Evolutionary conservation across 495 filamentous ascomycete species (phyloP), one percentile per base, ranked within the genome.

Genomic region (Aspergillus saccharolyticus): DNA sequence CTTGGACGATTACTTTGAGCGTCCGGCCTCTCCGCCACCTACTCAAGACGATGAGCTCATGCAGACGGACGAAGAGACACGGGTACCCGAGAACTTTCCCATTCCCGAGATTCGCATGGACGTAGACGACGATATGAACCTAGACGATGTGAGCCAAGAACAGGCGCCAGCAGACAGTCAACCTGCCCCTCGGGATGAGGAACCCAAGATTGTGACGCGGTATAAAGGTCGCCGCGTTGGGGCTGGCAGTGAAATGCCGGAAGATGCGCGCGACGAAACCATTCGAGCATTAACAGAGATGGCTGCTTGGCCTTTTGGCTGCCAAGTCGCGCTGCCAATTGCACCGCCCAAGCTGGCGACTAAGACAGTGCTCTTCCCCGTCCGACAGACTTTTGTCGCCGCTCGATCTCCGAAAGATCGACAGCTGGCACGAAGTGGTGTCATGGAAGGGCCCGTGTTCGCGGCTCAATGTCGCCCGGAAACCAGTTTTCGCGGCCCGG

Each of bases 221-320:
- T 82, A 82, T 58, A 78, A 70, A 10, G 79, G 79, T 18, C 78
- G 82, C 17, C 86, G 89, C 25, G 79, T 80, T 6, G 80, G 78
- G 7, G 71, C 82, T 17, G 89, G 90, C 18, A 61, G 73, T 10
- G 82, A 89, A 56, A 91, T 95, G 85, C 91, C 91, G 3, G 74
- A 85, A 18, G 84, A 88, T 44, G 83, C 83, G 60, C 88, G 90
- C 24, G 81, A 88, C 42, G 85, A 87, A 30, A 78, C 86, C 15
- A 69, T 95, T 28, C 77, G 82, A 9, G 79, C 83, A 15, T 88
- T 96, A 57, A 70, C 94, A 28, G 92, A 96, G 72, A 82, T 89
- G 44, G 82, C 88, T 0, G 80, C 85, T 8, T 95, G 89, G 80
- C 83, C 88, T 33, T 94, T 91, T 66, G 84, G 84, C 20, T 91